phyloP scores from a whole-genome alignment of 1,284 basidiomycete species.

The Leccinum pachyderme region DNA sequence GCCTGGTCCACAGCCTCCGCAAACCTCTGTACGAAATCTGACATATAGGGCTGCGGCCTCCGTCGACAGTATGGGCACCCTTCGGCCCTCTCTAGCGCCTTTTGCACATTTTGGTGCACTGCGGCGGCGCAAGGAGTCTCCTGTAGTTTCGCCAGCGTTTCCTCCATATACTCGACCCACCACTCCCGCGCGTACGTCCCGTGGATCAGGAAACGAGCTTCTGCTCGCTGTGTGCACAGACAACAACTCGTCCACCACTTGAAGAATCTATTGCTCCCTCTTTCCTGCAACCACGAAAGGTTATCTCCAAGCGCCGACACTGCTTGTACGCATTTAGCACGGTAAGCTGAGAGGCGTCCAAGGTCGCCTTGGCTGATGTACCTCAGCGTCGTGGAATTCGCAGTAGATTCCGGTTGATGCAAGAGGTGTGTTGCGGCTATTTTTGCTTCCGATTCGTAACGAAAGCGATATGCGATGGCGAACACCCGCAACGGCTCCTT shows the following conservation, averaged over 20 bases:
- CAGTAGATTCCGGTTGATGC: slow-evolving; percentile 9
- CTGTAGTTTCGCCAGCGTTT: slow-evolving; percentile 18
- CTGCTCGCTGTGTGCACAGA: slow-evolving; percentile 21
- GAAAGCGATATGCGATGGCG: slow-evolving; percentile 34
- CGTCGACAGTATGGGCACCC: slow-evolving; percentile 24
- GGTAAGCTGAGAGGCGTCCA: slow-evolving; percentile 21
- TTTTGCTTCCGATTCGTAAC: slow-evolving; percentile 25
- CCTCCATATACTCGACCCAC: slow-evolving; percentile 34
- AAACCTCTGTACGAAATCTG: slow-evolving; percentile 23
- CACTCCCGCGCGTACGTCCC: slow-evolving; percentile 29
- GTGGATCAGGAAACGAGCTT: slow-evolving; percentile 26
- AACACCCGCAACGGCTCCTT: slow-evolving; percentile 36
- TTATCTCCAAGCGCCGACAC: slow-evolving; percentile 21
- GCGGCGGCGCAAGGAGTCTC: slow-evolving; percentile 25
- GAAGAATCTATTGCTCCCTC: slow-evolving; percentile 24
- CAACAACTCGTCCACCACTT: slow-evolving; percentile 31
- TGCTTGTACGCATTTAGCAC: slow-evolving; percentile 20
- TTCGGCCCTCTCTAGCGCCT: slow-evolving; percentile 20
- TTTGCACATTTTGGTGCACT: slow-evolving; percentile 20
- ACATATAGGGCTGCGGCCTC: slow-evolving; percentile 18
- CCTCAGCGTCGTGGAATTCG: background rate
- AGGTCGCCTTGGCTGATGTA: slow-evolving; percentile 15
- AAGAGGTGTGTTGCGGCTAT: slow-evolving; percentile 23
- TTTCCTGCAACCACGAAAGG: slow-evolving; percentile 28
- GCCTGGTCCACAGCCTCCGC: slow-evolving; percentile 21